A percentile compares a stretch with the other conserved stretches of the same genome.
Conservation (phyloP, 805 yeast genomes). For the Saccharomycopsis fibuligera region DNA sequence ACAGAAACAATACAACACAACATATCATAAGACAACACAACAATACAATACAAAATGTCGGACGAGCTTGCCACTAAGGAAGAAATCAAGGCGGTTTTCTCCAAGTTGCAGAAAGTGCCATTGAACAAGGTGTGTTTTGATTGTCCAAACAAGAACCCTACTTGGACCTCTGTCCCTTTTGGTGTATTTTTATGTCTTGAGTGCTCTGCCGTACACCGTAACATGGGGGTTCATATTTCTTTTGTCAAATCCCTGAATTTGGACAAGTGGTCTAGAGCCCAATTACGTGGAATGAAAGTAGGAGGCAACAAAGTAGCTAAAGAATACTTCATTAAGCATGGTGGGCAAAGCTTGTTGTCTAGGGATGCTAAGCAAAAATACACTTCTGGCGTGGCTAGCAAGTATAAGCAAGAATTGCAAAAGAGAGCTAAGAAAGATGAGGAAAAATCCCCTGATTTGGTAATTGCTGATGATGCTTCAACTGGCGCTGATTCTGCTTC, state of each 20-base stretch:
- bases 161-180: constrained; percentile 97
- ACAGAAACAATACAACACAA: no score
- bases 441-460: constrained; percentile 61
- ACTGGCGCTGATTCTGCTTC: constrained; percentile 26
- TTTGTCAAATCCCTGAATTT: constrained; percentile 88
- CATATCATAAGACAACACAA: no score
- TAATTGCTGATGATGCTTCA: constrained; percentile 52
- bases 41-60: constrained; percentile 16
- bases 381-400: constrained; percentile 69
- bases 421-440: constrained; percentile 63
- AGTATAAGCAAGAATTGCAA: constrained; percentile 75
- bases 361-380: constrained; percentile 73
- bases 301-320: constrained; percentile 90
- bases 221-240: constrained; percentile 91
- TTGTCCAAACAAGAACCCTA: constrained; percentile 89
- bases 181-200: constrained; percentile 90
- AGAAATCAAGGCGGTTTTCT: constrained; percentile 60
- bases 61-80: constrained; percentile 50
- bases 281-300: constrained; percentile 83
- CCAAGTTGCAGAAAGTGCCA: constrained; percentile 51
- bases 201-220: constrained; percentile 93
- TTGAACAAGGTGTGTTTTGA: constrained; percentile 89
- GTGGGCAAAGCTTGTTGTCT: constrained; percentile 65
- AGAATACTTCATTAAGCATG: constrained; percentile 77
- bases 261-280: constrained; percentile 91